Evolutionary conservation across 352 stramenopile genomes (phyloP).

Genomic region (Pythium brachiatum): DNA sequence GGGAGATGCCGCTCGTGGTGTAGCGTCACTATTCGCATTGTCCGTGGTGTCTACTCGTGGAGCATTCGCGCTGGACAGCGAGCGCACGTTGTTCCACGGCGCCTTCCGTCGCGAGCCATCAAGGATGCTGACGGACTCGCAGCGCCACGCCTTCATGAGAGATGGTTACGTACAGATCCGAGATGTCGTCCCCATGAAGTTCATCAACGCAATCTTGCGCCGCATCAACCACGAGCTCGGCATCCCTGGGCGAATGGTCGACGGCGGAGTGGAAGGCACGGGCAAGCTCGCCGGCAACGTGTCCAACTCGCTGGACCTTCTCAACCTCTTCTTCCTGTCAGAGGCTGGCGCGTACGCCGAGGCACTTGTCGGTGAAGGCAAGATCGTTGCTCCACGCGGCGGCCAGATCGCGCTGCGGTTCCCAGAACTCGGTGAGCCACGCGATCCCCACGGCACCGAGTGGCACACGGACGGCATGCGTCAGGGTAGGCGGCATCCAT

Average conservation of each 20-base stretch:
- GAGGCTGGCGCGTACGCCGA: conserved; percentile 59
- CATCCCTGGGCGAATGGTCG: conserved; percentile 61
- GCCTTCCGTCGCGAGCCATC: conserved; percentile 20
- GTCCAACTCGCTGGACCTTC: conserved; percentile 62
- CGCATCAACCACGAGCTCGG: conserved; percentile 81
- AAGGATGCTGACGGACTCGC: conserved; percentile 44
- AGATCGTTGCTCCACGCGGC: conserved; percentile 46
- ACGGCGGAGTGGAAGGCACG: conserved; percentile 67
- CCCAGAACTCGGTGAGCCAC: conserved; percentile 57
- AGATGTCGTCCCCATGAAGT: conserved; percentile 45
- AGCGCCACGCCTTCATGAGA: conserved; percentile 62
- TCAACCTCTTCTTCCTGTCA: conserved; percentile 55
- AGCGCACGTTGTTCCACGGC: conserved; percentile 31
- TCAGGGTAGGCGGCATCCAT: conserved; percentile 67
- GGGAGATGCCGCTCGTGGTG: conserved; percentile 45
- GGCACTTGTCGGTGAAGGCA: conserved; percentile 45
- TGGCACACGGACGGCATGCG: conserved; percentile 86
- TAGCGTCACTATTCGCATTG: conserved; percentile 48
- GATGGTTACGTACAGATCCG: conserved; percentile 75
- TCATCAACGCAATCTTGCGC: conserved; percentile 53
- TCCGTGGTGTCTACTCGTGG: conserved; percentile 43
- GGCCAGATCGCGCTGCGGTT: conserved; percentile 76
- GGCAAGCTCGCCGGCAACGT: conserved; percentile 69
- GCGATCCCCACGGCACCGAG: conserved; percentile 63
- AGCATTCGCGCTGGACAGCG: conserved; percentile 45